phyloP scores from a whole-genome alignment of 768 basidiomycete genomes.

The Podaxis sp. region DNA sequence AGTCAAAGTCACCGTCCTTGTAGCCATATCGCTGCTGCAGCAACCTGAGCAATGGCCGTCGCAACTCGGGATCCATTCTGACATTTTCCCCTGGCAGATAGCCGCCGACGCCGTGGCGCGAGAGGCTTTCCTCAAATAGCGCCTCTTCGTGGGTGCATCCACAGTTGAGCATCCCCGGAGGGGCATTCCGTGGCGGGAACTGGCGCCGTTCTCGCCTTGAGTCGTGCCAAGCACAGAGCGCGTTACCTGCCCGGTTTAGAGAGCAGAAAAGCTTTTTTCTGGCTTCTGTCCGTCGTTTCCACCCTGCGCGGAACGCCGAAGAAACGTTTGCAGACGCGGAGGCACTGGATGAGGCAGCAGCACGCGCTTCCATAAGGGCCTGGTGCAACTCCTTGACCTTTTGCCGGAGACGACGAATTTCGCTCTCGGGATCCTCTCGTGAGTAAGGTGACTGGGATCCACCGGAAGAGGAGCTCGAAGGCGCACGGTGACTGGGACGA shows the following conservation, averaged over 20 bases:
- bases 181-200: conserved; percentile 79
- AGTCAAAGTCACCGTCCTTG: conserved; percentile 84
- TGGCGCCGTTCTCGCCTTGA: conserved; percentile 79
- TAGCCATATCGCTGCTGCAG: conserved; percentile 75
- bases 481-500: not conserved
- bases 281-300: conserved; percentile 74
- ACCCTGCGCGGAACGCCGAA: conserved; percentile 55
- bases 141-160: conserved; percentile 85
- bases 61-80: conserved; percentile 85
- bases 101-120: conserved; percentile 77
- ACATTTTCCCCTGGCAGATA: conserved; percentile 84
- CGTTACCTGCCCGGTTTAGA: conserved; percentile 84
- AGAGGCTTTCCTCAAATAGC: conserved; percentile 81
- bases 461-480: conserved; percentile 4
- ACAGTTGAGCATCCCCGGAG: conserved; percentile 77
- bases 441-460: conserved; percentile 10
- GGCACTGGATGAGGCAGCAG: conserved; percentile 19
- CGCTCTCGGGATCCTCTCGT: conserved; percentile 37
- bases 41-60: conserved; percentile 75
- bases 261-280: conserved; percentile 75
- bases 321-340: conserved; percentile 37
- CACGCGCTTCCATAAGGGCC: conserved; percentile 21
- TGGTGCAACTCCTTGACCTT: conserved; percentile 55
- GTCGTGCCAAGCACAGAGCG: conserved; percentile 89
- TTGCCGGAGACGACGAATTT: conserved; percentile 55